A percentile compares a stretch with the other conserved stretches of the same genome.
phyloP scores from a whole-genome alignment of 2,329 filamentous ascomycete genomes.

The Pseudogymnoascus sp. region DNA sequence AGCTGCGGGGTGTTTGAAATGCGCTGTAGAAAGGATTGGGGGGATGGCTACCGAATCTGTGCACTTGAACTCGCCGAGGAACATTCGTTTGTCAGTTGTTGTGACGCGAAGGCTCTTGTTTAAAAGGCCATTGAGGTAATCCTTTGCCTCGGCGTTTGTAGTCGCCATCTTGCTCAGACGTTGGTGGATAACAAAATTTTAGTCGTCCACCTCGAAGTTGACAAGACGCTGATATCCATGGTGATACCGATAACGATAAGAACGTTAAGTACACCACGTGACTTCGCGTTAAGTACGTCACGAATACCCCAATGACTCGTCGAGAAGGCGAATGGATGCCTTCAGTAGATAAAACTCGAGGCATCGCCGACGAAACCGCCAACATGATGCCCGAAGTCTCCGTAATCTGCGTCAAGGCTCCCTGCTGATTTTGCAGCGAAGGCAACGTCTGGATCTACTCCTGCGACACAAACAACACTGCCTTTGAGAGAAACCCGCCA shows the following conservation, averaged over 20 bases:
- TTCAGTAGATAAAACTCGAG: background rate
- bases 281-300: slow-evolving; percentile 7
- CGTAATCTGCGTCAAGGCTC: background rate
- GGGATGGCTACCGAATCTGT: slow-evolving; percentile 63
- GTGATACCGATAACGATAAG: background rate
- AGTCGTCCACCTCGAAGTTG: background rate
- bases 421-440: background rate
- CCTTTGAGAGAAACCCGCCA: background rate
- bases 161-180: slow-evolving; percentile 15
- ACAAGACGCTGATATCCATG: background rate
- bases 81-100: slow-evolving; percentile 76
- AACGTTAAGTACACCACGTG: background rate
- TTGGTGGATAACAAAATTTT: background rate
- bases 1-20: background rate
- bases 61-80: slow-evolving; percentile 86
- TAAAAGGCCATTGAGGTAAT: slow-evolving; percentile 57
- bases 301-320: slow-evolving; percentile 4
- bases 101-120: slow-evolving; percentile 72
- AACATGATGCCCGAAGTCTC: background rate
- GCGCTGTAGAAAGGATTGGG: background rate
- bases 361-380: background rate
- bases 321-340: slow-evolving; percentile 7
- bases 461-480: background rate
- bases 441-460: background rate
- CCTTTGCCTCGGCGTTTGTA: slow-evolving; percentile 40